Base-by-base conservation (phyloP, 1,284 basidiomycete genomes). In the Rhodotorula sp. region DNA sequence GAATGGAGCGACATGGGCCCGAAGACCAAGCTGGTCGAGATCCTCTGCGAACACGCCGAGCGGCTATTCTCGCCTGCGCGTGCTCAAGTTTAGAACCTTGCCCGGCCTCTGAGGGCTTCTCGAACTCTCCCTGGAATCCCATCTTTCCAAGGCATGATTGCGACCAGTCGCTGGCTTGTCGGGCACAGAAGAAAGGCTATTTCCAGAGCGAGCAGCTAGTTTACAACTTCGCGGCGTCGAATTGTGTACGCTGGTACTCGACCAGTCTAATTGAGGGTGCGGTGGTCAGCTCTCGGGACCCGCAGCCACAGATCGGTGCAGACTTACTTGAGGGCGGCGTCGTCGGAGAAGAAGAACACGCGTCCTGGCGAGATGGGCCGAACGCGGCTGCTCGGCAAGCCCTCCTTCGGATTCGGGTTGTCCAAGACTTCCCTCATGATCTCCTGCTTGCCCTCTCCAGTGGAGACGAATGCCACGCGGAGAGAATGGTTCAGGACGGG, bases 1-100 rank as follows among this genome's bases (percentile, higher is more conserved):
- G 96, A 98, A 82, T 97, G 97, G 83, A 91, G 89, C 73, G 94
- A 98, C 80, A 96, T 95, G 93, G 94, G 93, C 18, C 92, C 93
- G 72, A 97, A 96, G 82, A 92, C 94, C 16, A 86, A 95, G 74
- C 90, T 91, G 21, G 76, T 97, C 68, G 91, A 95, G 80, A 95
- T 92, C 89, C 86, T 96, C 77, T 88, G 96, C 72, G 92, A 96
- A 80, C 90, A 94, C 80, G 70, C 70, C 56, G 61, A 72, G 20
- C 31, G 49, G 29, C 57, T 72, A 10, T 72, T 72, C 61, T 21
- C 43, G 8, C 39, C 39, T 43, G 12, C 39, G 10, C 39, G 39
- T 43, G 39, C 39, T 43, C 39, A 43, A 2, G 12, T 43, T 43
- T 43, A 43, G 39, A 7, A 7, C 10, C 39, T 43, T 43, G 12